Conservation (phyloP, 2,329 filamentous ascomycete genomes). For the Paecilomyces sp. region DNA sequence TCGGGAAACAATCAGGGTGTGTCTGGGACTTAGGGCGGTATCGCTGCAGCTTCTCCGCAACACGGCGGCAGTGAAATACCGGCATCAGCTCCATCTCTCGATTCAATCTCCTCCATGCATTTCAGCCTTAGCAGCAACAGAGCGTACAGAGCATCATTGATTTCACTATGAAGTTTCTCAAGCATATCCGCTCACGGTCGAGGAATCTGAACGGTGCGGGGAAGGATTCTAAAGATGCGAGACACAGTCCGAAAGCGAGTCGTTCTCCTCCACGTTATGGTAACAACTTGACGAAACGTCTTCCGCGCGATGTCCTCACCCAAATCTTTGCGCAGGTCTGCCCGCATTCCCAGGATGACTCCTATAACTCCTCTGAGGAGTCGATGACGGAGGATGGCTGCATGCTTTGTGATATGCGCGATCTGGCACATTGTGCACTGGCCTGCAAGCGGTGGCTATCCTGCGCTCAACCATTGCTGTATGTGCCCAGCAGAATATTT, state of each 20-base stretch:
- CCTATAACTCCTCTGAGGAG: conserved; percentile 75
- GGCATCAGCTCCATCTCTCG: background rate
- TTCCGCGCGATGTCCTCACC: conserved; percentile 64
- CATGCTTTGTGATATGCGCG: conserved; percentile 88
- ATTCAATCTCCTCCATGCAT: background rate
- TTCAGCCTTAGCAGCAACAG: background rate
- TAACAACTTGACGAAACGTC: conserved; percentile 37
- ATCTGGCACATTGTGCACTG: conserved; percentile 71
- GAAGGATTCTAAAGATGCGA: background rate
- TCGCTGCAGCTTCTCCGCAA: background rate
- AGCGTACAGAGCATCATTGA: background rate
- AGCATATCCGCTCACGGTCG: background rate
- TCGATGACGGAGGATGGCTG: conserved; percentile 72
- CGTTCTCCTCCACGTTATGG: conserved; percentile 1
- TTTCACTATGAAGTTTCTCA: background rate
- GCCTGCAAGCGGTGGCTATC: conserved; percentile 67
- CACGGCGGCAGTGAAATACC: background rate
- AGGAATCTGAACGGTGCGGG: background rate
- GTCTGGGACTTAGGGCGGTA: background rate
- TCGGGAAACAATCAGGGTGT: background rate
- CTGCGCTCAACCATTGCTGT: conserved; percentile 55
- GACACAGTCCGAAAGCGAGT: background rate
- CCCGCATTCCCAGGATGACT: conserved; percentile 70
- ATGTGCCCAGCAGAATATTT: conserved; percentile 30
- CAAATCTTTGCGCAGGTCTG: conserved; percentile 78